These are phyloP conservation scores for Calocera viscosa DNA, from an alignment of 768 basidiomycete species.

Conservation along the genomic window DNA sequence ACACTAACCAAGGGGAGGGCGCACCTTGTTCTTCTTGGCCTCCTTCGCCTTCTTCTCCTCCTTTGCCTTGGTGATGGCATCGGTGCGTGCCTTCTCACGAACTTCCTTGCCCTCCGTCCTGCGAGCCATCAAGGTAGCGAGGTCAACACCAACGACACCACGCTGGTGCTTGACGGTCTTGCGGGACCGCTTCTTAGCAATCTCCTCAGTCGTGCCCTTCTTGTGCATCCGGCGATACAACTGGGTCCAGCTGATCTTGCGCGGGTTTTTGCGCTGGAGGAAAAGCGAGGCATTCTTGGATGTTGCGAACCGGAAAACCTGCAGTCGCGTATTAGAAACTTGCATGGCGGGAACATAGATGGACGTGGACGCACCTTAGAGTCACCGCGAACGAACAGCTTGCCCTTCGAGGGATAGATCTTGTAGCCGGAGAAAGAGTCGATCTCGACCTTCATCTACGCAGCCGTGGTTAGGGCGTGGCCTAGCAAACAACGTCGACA, in stretches of 20 bases:
- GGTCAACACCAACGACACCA: conserved; percentile 94
- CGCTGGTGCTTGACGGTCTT: conserved; percentile 96
- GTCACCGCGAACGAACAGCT: conserved; percentile 89
- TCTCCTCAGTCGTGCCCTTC: conserved; percentile 99
- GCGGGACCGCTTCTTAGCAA: conserved; percentile 96
- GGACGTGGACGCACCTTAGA: conserved; percentile 56
- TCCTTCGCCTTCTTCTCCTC: conserved; percentile 95
- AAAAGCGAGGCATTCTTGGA: conserved; percentile 95
- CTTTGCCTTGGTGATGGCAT: conserved; percentile 89
- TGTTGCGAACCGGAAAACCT: conserved; percentile 91
- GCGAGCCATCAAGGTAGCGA: conserved; percentile 78
- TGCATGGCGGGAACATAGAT: background rate
- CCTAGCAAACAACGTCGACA: background rate
- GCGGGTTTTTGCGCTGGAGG: conserved; percentile 98
- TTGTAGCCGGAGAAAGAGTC: conserved; percentile 95
- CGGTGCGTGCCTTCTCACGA: conserved; percentile 64
- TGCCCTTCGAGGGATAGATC: conserved; percentile 97
- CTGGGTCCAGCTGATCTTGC: conserved; percentile 96
- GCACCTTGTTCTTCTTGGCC: conserved; percentile 55
- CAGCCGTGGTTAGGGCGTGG: background rate
- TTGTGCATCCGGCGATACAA: conserved; percentile 97
- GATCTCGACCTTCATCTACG: conserved; percentile 80
- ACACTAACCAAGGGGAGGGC: background rate
- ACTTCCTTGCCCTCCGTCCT: conserved; percentile 83
- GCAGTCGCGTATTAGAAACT: background rate